Percentiles rank a stretch among this genome's conserved stretches.
Evolutionary conservation across 1,139 yeast species (phyloP).

Genomic region (Lodderomyces metapsilosis): DNA sequence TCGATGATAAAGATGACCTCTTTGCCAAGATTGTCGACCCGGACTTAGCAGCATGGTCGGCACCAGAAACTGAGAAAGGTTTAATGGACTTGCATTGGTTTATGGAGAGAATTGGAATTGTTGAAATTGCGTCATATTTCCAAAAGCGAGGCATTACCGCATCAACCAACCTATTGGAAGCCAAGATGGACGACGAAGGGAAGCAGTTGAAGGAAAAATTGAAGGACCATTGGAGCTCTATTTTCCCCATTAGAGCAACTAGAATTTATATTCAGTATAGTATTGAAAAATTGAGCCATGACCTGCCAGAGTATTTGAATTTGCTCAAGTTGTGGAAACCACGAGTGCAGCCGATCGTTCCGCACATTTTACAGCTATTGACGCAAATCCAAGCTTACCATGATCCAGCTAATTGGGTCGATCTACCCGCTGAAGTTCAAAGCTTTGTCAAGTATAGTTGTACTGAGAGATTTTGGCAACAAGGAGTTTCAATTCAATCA

Average conservation of each 20-base stretch:
- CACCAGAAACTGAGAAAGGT: slow-evolving; percentile 87
- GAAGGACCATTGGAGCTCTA: slow-evolving; percentile 89
- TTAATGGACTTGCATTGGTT: slow-evolving; percentile 91
- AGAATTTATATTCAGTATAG: slow-evolving; percentile 93
- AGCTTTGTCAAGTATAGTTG: slow-evolving; percentile 86
- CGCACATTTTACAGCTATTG: slow-evolving; percentile 81
- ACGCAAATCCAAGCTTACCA: slow-evolving; percentile 94
- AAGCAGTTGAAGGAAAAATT: slow-evolving; percentile 67
- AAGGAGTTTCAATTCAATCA: slow-evolving; percentile 92
- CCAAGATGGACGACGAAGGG: slow-evolving; percentile 93
- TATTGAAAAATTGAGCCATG: slow-evolving; percentile 82
- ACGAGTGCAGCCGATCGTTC: slow-evolving; percentile 85
- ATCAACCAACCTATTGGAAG: slow-evolving; percentile 67
- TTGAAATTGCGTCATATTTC: slow-evolving; percentile 87
- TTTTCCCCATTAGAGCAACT: slow-evolving; percentile 94
- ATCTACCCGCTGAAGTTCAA: slow-evolving; percentile 84
- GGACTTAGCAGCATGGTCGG: slow-evolving; percentile 89
- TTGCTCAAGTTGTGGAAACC: slow-evolving; percentile 87
- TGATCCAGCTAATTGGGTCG: slow-evolving; percentile 88
- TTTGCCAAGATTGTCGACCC: slow-evolving; percentile 91
- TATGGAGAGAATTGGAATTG: slow-evolving; percentile 95
- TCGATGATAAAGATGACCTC: slow-evolving; percentile 65
- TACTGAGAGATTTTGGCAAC: slow-evolving; percentile 96
- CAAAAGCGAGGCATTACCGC: slow-evolving; percentile 79
- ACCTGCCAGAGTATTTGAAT: slow-evolving; percentile 70